These are phyloP conservation scores for Botryosphaeria agaves DNA, from an alignment of 2,329 filamentous ascomycete genomes.

Conservation along the genomic window DNA sequence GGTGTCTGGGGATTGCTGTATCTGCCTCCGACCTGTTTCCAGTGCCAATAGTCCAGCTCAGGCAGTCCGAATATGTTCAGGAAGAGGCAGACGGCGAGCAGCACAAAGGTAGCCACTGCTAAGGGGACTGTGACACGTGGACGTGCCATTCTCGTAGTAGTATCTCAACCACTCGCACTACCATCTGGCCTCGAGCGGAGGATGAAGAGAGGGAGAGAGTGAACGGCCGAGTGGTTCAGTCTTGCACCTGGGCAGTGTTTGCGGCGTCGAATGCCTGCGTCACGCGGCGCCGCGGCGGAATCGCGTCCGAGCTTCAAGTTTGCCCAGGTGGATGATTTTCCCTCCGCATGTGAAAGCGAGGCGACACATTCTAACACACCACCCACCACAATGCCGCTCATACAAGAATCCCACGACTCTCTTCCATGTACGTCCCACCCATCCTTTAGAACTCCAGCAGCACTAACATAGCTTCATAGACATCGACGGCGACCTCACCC, in stretches of 20 bases:
- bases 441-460: constrained; percentile 3
- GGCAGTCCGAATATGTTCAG: constrained; percentile 17
- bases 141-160: constrained; percentile 17
- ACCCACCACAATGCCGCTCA: constrained; percentile 48
- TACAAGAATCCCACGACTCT: constrained; percentile 57
- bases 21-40: constrained; percentile 5
- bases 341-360: too few species aligned
- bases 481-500: constrained; percentile 58
- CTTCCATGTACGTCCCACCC: constrained; percentile 53
- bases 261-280: too few species aligned
- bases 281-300: too few species aligned
- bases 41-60: constrained; percentile 18
- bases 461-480: constrained; percentile 33
- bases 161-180: constrained; percentile 3
- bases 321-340: too few species aligned
- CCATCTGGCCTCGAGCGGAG: too few species aligned
- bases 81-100: constrained; percentile 17
- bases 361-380: too few species aligned
- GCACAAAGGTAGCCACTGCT: constrained; percentile 15
- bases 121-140: constrained; percentile 20
- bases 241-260: too few species aligned
- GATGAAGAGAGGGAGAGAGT: too few species aligned
- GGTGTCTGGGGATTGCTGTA: neutral
- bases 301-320: too few species aligned
- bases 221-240: too few species aligned